A percentile compares a stretch with the other conserved stretches of the same genome.
These are phyloP conservation scores for Chenopodium berlandieri DNA, from an alignment of 148 eudicot species.

Conservation along the genomic window DNA sequence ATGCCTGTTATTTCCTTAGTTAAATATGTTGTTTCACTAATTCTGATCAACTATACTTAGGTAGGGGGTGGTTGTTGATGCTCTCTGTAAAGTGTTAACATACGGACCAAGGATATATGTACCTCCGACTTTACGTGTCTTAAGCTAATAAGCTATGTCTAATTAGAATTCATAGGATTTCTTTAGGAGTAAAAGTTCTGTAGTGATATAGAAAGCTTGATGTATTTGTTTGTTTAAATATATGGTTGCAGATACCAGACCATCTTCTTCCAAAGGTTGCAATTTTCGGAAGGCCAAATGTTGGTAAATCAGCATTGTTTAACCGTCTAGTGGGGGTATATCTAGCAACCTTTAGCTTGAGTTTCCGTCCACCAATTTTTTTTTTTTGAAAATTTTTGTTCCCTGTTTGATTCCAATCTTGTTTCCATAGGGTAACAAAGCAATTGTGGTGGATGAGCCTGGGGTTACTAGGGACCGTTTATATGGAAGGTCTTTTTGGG, in stretches of 20 bases:
- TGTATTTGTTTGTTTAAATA: neutral
- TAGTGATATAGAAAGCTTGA: neutral
- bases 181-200: neutral
- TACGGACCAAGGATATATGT: no score
- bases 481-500: constrained; percentile 95
- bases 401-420: constrained; percentile 1
- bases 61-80: neutral
- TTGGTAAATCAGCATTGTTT: constrained; percentile 96
- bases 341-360: constrained; percentile 15
- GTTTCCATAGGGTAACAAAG: constrained; percentile 71
- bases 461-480: constrained; percentile 97
- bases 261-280: constrained; percentile 82
- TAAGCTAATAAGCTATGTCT: neutral
- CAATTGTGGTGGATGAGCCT: constrained; percentile 98
- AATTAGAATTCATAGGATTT: neutral
- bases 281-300: constrained; percentile 98
- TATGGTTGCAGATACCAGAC: constrained; percentile 71
- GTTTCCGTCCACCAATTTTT: constrained; percentile 1
- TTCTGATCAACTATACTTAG: no score
- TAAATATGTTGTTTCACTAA: neutral
- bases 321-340: constrained; percentile 97
- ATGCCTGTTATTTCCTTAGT: neutral
- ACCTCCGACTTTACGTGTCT: neutral
- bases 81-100: neutral
- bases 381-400: neutral